Percentiles rank a stretch among this genome's conserved stretches.
These are phyloP conservation scores for Saussurea involucrata DNA, from an alignment of 129 eudicot species.

Conservation along the genomic window DNA sequence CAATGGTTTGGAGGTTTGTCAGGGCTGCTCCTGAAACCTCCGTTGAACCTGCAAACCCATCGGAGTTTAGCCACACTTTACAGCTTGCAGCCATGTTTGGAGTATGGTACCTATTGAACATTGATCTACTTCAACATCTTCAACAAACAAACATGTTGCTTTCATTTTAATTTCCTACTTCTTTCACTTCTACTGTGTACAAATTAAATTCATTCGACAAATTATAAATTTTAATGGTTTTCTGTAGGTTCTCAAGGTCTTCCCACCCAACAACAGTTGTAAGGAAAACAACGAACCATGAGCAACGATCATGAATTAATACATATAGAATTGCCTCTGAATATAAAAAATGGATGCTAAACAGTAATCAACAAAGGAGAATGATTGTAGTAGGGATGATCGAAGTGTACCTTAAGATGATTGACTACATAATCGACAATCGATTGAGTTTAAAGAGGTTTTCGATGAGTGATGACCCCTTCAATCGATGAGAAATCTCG, in stretches of 20 bases:
- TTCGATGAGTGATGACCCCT: too few species aligned
- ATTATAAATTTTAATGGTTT: background rate
- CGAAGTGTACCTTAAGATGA: too few species aligned
- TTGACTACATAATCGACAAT: too few species aligned
- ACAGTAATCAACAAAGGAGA: too few species aligned
- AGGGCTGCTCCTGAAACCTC: constrained; percentile 34
- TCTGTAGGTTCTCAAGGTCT: constrained; percentile 73
- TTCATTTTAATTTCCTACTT: background rate
- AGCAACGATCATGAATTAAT: too few species aligned
- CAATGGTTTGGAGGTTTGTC: constrained; percentile 29
- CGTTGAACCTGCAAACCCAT: constrained; percentile 21
- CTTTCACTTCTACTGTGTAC: background rate
- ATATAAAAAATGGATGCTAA: too few species aligned
- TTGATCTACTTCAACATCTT: constrained; percentile 90
- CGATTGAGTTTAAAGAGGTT: too few species aligned
- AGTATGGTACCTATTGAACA: constrained; percentile 72
- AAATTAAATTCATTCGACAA: background rate
- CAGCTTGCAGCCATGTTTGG: constrained; percentile 81
- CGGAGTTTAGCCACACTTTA: constrained; percentile 29
- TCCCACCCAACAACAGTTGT: constrained; percentile 72
- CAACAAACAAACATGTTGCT: constrained; percentile 90
- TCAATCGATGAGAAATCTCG: too few species aligned
- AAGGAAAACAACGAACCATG: too few species aligned
- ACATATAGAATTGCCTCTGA: too few species aligned
- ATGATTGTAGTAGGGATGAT: too few species aligned